These are phyloP conservation scores for Mortierella antarctica DNA, from an alignment of 192 early-diverging fungal species.

Conservation along the genomic window DNA sequence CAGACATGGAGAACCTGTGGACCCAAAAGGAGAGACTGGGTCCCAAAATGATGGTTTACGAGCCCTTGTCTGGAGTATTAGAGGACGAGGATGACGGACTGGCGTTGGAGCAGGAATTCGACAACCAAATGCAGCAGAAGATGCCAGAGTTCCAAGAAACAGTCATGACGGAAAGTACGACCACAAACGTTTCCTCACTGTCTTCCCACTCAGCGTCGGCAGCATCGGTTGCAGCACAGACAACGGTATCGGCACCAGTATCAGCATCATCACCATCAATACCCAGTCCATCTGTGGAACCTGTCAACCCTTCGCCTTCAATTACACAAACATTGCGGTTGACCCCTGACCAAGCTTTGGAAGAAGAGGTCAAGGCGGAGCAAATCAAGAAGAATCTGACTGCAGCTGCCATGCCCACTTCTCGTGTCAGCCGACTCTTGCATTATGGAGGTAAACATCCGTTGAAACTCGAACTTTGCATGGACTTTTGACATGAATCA, in stretches of 20 bases:
- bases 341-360: neutral
- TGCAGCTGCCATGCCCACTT: conserved; percentile 78
- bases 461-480: neutral
- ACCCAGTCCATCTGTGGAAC: neutral
- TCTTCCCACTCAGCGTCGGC: neutral
- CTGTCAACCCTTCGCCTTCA: neutral
- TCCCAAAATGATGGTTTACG: conserved; percentile 48
- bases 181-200: neutral
- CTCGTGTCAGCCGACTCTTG: conserved; percentile 78
- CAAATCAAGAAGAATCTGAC: conserved; percentile 50
- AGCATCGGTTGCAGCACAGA: neutral
- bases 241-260: neutral
- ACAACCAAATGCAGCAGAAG: neutral
- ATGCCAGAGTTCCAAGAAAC: too few species aligned
- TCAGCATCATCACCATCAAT: neutral
- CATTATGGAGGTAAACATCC: conserved; percentile 76
- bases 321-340: too few species aligned
- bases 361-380: conserved; percentile 9
- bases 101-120: neutral
- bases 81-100: neutral
- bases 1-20: conserved; percentile 14
- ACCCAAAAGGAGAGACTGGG: conserved; percentile 23
- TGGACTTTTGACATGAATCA: neutral
- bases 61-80: neutral
- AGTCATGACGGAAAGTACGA: neutral